Evolutionary conservation across 2,329 filamentous ascomycete genomes (phyloP), one percentile per base, ranked within the genome.

Genomic region (Verticillium albo-atrum): DNA sequence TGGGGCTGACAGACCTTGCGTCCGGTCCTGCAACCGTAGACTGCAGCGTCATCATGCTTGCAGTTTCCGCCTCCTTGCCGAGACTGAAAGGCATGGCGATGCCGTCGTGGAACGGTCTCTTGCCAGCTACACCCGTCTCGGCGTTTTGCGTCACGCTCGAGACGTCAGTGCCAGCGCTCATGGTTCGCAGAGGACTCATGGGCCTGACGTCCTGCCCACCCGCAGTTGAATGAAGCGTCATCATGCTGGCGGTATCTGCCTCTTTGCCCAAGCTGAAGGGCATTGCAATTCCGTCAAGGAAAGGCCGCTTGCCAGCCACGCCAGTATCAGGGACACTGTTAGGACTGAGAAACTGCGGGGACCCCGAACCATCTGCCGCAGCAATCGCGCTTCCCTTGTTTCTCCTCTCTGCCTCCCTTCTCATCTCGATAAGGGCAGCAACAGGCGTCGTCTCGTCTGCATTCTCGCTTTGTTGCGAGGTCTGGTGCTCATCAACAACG

Each of bases 61-160:
- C 87, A 20, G 85, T 89, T 4, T 85, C 82, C 2, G 83, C 82
- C 23, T 89, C 82, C 64, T 82, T 82, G 58, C 82, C 82, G 14
- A 93, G 71, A 58, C 84, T 89, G 68, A 93, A 93, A 0, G 90
- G 90, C 65, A 91, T 82, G 0, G 90, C 89, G 28, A 92, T 83
- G 1, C 89, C 87, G 23, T 84, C 85, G 6, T 89, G 79, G 53
- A 86, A 86, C 0, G 89, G 87, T 2, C 89, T 78, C 67, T 88
- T 89, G 6, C 83, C 83, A 0, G 80, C 78, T 4, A 80, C 77
- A 0, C 82, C 83, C 0, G 84, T 77, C 62, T 79, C 73, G 53
- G 81, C 73, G 0, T 47, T 47, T 9, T 47, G 42, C 42, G 42
- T 23, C 42, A 20, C 42, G 14, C 25, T 20, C 42, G 42, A 25